These are phyloP conservation scores for Tricholoma saponaceum DNA, from an alignment of 768 basidiomycete species.

Conservation along the genomic window DNA sequence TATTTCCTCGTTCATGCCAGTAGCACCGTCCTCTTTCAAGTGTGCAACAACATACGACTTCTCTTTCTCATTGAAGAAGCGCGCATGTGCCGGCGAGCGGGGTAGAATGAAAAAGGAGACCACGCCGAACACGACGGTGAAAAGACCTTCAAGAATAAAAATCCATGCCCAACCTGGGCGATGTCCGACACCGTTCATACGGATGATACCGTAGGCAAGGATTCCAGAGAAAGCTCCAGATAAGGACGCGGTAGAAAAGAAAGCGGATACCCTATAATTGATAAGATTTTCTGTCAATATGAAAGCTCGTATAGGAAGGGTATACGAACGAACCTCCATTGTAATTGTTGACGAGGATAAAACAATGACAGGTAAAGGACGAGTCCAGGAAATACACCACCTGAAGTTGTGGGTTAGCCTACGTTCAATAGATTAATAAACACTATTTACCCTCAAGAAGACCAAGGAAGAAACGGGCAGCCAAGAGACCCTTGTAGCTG, in stretches of 20 bases:
- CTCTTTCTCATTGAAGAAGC: constrained; percentile 49
- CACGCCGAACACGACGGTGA: constrained; percentile 58
- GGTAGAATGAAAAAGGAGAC: constrained; percentile 47
- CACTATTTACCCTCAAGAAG: constrained; percentile 41
- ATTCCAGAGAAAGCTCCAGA: constrained; percentile 70
- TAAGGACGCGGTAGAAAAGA: constrained; percentile 51
- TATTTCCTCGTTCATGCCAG: constrained; percentile 24
- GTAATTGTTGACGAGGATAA: constrained; percentile 47
- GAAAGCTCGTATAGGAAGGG: background rate
- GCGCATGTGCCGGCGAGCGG: constrained; percentile 35
- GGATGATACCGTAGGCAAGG: constrained; percentile 60
- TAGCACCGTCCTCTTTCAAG: constrained; percentile 39
- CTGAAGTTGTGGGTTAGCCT: constrained; percentile 20
- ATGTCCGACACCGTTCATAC: constrained; percentile 53
- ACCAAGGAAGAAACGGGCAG: constrained; percentile 49
- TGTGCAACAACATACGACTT: constrained; percentile 40
- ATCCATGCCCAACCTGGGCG: constrained; percentile 68
- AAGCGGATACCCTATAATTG: constrained; percentile 38
- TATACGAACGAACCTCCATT: constrained; percentile 36
- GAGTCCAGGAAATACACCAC: constrained; percentile 55
- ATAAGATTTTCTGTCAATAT: constrained; percentile 22
- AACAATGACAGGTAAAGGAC: constrained; percentile 55
- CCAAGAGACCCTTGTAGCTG: constrained; percentile 40
- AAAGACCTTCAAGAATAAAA: constrained; percentile 62
- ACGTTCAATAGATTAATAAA: background rate